Base-by-base conservation (phyloP, 1,284 basidiomycete species). In the Thecaphora thlaspeos region DNA sequence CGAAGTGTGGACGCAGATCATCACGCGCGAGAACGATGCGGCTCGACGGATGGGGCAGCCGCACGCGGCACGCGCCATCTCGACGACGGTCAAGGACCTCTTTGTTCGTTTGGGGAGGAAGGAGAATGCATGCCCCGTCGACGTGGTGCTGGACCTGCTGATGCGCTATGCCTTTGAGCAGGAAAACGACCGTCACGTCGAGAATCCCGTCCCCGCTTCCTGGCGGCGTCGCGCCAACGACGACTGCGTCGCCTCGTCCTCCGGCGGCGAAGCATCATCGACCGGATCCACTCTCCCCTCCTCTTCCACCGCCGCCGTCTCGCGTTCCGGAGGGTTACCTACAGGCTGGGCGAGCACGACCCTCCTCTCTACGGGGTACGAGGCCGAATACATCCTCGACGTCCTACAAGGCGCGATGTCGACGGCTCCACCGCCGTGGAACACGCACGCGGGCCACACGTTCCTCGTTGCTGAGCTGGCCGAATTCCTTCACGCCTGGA, bases 1-100 rank as follows among this genome's bases (percentile, higher is more conserved):
- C 43, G 86, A 88, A 3, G 91, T 93, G 26, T 98, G 94, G 95
- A 86, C 87, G 61, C 85, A 85, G 62, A 86, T 98, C 58, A 84
- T 97, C 55, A 85, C 88, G 43, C 85, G 87, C 66, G 85, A 90
- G 87, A 75, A 61, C 42, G 65, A 54, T 7, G 84, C 80, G 18
- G 22, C 44, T 7, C 26, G 26, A 11, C 26, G 26, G 26, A 11
- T 11, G 26, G 14, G 48, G 21, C 15, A 52, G 37, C 63, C 46
- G 9, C 58, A 61, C 46, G 56, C 56, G 55, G 51, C 57, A 51
- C 55, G 66, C 61, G 47, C 52, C 23, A 58, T 68, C 22, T 47
- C 71, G 23, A 52, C 52, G 40, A 19, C 51, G 36, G 62, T 56
- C 15, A 67, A 67, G 23, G 71, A 60, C 22, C 62, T 77, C 32